Base-by-base conservation (phyloP, 2,329 filamentous ascomycete species). In the Apiospora rasikravindrae region DNA sequence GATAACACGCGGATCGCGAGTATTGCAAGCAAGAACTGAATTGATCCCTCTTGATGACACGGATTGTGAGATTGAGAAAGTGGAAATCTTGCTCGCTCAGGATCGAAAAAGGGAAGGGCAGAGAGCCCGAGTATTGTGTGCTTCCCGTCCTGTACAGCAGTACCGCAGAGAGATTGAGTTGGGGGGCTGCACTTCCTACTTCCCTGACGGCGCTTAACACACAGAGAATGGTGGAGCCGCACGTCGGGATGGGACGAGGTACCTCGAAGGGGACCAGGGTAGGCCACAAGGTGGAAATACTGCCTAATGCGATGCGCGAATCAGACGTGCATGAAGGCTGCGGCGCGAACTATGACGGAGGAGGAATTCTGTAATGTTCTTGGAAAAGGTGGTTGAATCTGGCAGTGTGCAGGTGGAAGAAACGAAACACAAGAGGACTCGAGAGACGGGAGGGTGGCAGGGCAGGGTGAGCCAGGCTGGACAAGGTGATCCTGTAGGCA, bases 391-490 rank as follows among this genome's bases (percentile, higher is more conserved):
- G 16, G 26, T 33, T 64, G 57, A 40, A 24, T 64, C 33, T 64
- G 53, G 53, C 29, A 61, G 29, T 37, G 14, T 57, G 26, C 51
- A 29, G 26, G 33, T 19, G 51, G 51, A 33, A 61, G 16, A 61
- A 61, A 37, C 16, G 22, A 45, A 45, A 7, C 42, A 33, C 37
- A 44, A 26, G 26, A 67, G 22, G 40, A 44, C 22, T 11, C 22
- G 42, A 44, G 24, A 67, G 37, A 24, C 19, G 11, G 11, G 11
- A 68, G n/a, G 6, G 66, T 47, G 66, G 66, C 66, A 68, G 66
- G 66, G 66, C 66, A 68, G 40, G n/a, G 42, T 67, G 66, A 47
- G 66, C 66, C 45, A 47, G 66, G 66, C 44, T 68, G 66, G 66
- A 68, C 42, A 45, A 68, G 66, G 66, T 47, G 57, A 40, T 33